phyloP scores from a whole-genome alignment of 176 grass and related monocot species.

The Oryza nivara region DNA sequence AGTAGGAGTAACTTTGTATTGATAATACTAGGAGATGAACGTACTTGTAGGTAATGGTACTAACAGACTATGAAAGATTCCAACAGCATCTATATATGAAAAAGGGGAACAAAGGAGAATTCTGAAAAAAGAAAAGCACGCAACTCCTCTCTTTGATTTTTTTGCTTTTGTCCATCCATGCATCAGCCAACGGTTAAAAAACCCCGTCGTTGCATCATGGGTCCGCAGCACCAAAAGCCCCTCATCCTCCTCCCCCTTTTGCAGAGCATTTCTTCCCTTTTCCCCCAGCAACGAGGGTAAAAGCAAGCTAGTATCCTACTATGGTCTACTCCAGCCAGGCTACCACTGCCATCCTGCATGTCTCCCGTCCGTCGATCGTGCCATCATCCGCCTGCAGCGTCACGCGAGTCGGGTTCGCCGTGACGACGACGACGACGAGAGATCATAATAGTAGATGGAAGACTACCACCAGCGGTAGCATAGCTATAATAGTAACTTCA shows the following conservation, averaged over 20 bases:
- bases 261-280: not conserved
- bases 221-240: slow-evolving; percentile 38
- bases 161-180: slow-evolving; percentile 23
- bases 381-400: not conserved
- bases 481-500: too few relatives aligned
- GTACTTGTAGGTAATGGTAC: not conserved
- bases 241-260: not conserved
- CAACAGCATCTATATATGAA: not conserved
- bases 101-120: not conserved
- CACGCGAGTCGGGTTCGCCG: not conserved
- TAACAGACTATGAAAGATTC: not conserved
- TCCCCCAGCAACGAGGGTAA: not conserved
- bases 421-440: not conserved
- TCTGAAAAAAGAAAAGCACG: not conserved
- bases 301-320: slow-evolving; percentile 10
- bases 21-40: not conserved
- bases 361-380: not conserved
- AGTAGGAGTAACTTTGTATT: not conserved
- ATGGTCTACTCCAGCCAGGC: not conserved
- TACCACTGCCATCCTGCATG: slow-evolving; percentile 8
- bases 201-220: not conserved
- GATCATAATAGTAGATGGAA: too few relatives aligned
- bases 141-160: not conserved
- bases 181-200: slow-evolving; percentile 14
- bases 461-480: too few relatives aligned